phyloP scores from a whole-genome alignment of 768 basidiomycete genomes.

The Mycena maculata region DNA sequence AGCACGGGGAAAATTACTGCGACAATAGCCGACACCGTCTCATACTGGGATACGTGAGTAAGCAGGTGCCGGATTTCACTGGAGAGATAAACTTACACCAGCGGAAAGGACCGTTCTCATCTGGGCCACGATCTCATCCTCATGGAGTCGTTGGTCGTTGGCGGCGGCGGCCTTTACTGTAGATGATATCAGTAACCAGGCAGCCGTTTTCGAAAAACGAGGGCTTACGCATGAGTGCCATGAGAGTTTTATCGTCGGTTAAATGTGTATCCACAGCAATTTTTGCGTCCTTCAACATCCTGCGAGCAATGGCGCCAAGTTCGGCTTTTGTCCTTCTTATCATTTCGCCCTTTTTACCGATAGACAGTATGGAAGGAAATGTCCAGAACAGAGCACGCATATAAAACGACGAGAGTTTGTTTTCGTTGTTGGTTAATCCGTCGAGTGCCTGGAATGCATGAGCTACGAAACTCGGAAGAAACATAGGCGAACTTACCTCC shows the following conservation, averaged over 20 bases:
- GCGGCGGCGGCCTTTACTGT: constrained; percentile 58
- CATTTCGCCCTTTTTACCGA: constrained; percentile 70
- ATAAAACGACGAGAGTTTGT: constrained; percentile 68
- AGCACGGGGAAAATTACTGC: constrained; percentile 46
- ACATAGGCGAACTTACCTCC: constrained; percentile 38
- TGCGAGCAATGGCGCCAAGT: constrained; percentile 62
- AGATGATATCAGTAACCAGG: neutral
- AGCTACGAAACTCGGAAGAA: neutral
- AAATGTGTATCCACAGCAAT: constrained; percentile 50
- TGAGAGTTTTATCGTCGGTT: constrained; percentile 55
- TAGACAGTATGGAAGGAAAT: constrained; percentile 63
- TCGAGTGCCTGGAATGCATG: constrained; percentile 53
- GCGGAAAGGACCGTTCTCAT: constrained; percentile 75
- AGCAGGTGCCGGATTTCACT: constrained; percentile 20
- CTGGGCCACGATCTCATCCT: constrained; percentile 66
- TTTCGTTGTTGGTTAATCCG: constrained; percentile 70
- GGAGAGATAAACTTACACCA: constrained; percentile 47
- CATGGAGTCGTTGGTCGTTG: constrained; percentile 52
- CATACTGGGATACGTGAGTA: constrained; percentile 43
- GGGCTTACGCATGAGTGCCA: constrained; percentile 65
- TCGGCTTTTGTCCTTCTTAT: constrained; percentile 65
- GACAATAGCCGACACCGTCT: constrained; percentile 59
- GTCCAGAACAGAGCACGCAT: constrained; percentile 74
- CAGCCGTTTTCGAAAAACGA: neutral
- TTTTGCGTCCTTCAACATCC: constrained; percentile 68